A percentile compares a stretch with the other conserved stretches of the same genome.
phyloP scores from a whole-genome alignment of 768 basidiomycete genomes.

The Pleurotus citrinopileatus region DNA sequence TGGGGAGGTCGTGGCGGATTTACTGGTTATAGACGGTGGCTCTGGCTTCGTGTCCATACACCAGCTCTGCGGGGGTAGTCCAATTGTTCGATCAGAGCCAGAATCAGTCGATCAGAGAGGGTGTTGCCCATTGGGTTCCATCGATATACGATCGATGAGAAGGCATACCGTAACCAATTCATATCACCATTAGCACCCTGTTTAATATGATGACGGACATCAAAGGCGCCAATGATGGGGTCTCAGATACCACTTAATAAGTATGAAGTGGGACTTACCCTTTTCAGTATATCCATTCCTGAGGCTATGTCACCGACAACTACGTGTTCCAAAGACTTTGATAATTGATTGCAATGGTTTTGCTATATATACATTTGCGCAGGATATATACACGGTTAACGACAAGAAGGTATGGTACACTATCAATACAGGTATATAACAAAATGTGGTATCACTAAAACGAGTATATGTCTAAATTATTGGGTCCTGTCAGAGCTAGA shows the following conservation, averaged over 20 bases:
- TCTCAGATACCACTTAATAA: slow-evolving; percentile 9
- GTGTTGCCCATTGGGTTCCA: not conserved
- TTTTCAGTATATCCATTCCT: not conserved
- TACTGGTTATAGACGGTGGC: not conserved
- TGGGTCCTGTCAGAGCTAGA: slow-evolving; percentile 9
- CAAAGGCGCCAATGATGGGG: slow-evolving; percentile 8
- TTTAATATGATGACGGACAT: slow-evolving; percentile 11
- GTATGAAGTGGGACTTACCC: slow-evolving; percentile 6
- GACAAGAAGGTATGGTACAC: slow-evolving; percentile 12
- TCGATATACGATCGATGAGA: slow-evolving; percentile 9
- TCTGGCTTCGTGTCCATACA: slow-evolving; percentile 6
- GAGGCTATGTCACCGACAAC: too few relatives aligned
- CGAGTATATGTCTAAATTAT: slow-evolving; percentile 14
- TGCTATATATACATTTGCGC: slow-evolving; percentile 7
- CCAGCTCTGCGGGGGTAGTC: slow-evolving; percentile 1
- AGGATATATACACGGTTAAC: slow-evolving; percentile 1
- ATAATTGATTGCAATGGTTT: not conserved
- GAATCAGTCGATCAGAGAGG: slow-evolving; percentile 10
- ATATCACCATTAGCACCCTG: slow-evolving; percentile 5
- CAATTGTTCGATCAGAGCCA: slow-evolving; percentile 6
- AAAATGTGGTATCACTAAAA: slow-evolving; percentile 17
- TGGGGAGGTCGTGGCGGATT: not conserved
- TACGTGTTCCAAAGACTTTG: too few relatives aligned
- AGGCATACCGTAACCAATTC: slow-evolving; percentile 8
- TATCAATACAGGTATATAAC: slow-evolving; percentile 17